Base-by-base conservation (phyloP, 225 moss, liverwort and hornwort species). In the Bryum argenteum region DNA sequence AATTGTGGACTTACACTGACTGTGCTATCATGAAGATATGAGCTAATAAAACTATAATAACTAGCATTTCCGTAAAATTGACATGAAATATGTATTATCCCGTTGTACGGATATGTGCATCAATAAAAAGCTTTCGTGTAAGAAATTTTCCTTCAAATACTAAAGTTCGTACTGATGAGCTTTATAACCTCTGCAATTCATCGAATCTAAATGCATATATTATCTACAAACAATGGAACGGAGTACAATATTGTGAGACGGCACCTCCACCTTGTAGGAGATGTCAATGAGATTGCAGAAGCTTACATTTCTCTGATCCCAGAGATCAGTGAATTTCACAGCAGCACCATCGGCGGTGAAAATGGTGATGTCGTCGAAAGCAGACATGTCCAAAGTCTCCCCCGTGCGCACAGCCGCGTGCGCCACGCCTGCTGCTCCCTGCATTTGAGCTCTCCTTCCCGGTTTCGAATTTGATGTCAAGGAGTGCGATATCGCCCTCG, bases 241-340 rank as follows among this genome's bases (percentile, higher is more conserved):
- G 2, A 28, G 28, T 2, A 28, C 5, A 33, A 33, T 33, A 33
- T 33, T 38, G 37, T 10, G 23, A 21, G 16, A 60, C 11, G 7
- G 33, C 7, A 33, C 33, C 33, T 33, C 33, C 33, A 33, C 33
- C 18, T 69, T 55, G 45, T 44, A 61, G 19, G 11, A 20, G 26
- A 45, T 39, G 6, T 58, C 3, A 65, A 51, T 42, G 52, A 5
- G 40, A 52, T 42, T 43, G 38, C 16, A 39, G 1, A 39, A 20
- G 20, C 83, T 70, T 66, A 80, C 83, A 55, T 80, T 80, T 22
- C 66, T 65, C 54, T 80, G 80, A 71, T 84, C 84, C 87, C 87
- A 87, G 28, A 87, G 81, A 59, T 84, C 84, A 20, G 81, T 28
- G n/a, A 87, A 87, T 53, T 81, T 84, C 71, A 87, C 79, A 72